phyloP scores from a whole-genome alignment of 1,284 basidiomycete genomes.

The Pseudozyma sp. region DNA sequence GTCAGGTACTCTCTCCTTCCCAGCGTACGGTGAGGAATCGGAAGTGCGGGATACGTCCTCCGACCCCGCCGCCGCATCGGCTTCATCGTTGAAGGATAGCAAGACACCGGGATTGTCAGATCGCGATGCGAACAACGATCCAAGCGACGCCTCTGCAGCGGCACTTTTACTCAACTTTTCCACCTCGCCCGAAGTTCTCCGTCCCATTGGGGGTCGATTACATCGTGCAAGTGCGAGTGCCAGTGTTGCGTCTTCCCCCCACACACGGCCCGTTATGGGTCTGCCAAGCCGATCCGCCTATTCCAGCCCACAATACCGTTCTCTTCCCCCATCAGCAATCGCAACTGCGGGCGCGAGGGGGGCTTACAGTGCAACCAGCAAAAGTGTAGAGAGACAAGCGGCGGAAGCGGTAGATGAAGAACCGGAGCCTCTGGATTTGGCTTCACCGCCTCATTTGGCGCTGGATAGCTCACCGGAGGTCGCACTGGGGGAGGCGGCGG shows the following conservation, averaged over 20 bases:
- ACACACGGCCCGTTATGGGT: constrained; percentile 9
- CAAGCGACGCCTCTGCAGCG: constrained; percentile 34
- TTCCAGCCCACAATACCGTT: constrained; percentile 26
- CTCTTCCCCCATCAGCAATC: constrained; percentile 1
- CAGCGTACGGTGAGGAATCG: constrained; percentile 33
- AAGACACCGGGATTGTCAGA: constrained; percentile 27
- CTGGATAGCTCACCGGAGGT: constrained; percentile 15
- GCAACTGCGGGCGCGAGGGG: not conserved
- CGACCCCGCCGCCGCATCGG: not conserved
- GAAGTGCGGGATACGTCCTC: constrained; percentile 23
- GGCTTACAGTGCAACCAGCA: not conserved
- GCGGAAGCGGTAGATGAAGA: constrained; percentile 1
- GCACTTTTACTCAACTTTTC: constrained; percentile 49
- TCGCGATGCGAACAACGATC: constrained; percentile 9
- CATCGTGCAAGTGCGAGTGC: not conserved
- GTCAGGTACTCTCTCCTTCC: constrained; percentile 17
- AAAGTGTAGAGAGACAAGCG: not conserved
- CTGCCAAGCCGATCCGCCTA: constrained; percentile 16
- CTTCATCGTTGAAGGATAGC: too few relatives aligned
- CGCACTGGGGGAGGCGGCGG: not conserved
- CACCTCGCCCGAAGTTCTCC: constrained; percentile 52
- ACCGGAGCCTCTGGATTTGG: constrained; percentile 10
- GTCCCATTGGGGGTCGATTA: constrained; percentile 22
- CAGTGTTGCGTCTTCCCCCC: constrained; percentile 7
- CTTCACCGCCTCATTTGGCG: constrained; percentile 27